Evolutionary conservation across 2,329 filamentous ascomycete species (phyloP), one percentile per base, ranked within the genome.

Genomic region (Xylaria sp.): DNA sequence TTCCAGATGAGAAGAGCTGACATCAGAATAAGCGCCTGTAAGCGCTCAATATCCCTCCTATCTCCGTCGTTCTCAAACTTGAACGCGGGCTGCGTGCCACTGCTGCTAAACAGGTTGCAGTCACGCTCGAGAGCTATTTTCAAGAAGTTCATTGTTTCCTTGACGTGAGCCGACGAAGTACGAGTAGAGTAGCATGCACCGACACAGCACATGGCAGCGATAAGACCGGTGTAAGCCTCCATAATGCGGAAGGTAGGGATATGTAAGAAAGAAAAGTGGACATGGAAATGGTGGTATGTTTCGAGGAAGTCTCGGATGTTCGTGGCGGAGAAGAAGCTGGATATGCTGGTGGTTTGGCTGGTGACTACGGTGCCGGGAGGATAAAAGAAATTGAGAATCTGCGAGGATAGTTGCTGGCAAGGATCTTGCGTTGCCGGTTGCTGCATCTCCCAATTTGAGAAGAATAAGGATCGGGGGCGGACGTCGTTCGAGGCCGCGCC

Each of bases 121-220:
- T 84, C 83, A 44, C 78, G 78, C 62, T 86, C 76, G 39, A 90
- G 77, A 8, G 82, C 82, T 19, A 77, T 68, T 59, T 83, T 83
- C 29, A 87, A 76, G 47, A 83, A 77, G 54, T 88, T 82, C 79
- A 88, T 89, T 71, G 90, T 78, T 67, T 85, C 82, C 57, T 88
- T 84, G 59, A 88, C 85, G 60, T 88, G 78, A 56, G 78, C 74
- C 41, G 85, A 72, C 22, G 77, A 74, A 57, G 89, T 74, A 56
- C 78, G 79, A 49, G 88, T 80, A 47, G 88, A 90, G 71, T 91
- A 92, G 52, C 89, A 88, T 39, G 88, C 88, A 37, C 89, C 89
- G 63, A 90, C 79, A 68, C 86, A 90, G 65, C 88, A 85, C 78
- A 92, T 88, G 57, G 81, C 80, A 55, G 89, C 78, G 45, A 90